Evolutionary conservation across 495 filamentous ascomycete genomes (phyloP).

Genomic region (Talaromyces stipitatus): DNA sequence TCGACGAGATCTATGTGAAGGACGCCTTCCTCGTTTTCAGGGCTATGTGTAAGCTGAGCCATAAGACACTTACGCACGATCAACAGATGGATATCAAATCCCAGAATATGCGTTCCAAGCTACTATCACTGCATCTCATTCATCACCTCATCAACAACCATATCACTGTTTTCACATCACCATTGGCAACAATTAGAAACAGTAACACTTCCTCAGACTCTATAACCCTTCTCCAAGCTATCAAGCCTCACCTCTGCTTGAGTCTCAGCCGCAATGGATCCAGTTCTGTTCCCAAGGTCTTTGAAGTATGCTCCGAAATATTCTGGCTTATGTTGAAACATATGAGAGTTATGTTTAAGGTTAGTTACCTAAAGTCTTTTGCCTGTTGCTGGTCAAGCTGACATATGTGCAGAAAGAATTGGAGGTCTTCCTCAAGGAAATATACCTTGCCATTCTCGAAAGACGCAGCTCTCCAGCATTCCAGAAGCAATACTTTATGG

Average conservation of each 20-base stretch:
- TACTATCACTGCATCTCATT: conserved; percentile 89
- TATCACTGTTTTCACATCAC: conserved; percentile 77
- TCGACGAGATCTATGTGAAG: conserved; percentile 93
- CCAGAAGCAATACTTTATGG: conserved; percentile 89
- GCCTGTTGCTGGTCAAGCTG: not conserved
- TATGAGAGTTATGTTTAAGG: conserved; percentile 91
- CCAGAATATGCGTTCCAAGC: conserved; percentile 93
- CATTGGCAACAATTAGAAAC: conserved; percentile 80
- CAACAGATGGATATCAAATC: conserved; percentile 88
- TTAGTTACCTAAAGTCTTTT: conserved; percentile 20
- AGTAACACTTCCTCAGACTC: conserved; percentile 78
- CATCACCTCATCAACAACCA: conserved; percentile 92
- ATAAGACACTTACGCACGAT: conserved; percentile 79
- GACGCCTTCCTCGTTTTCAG: conserved; percentile 96
- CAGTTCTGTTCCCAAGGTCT: conserved; percentile 82
- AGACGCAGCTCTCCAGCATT: conserved; percentile 75
- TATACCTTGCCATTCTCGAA: conserved; percentile 90
- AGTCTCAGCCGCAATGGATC: conserved; percentile 92
- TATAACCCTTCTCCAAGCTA: conserved; percentile 86
- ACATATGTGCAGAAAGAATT: conserved; percentile 69
- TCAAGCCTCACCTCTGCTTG: conserved; percentile 92
- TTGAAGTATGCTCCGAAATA: conserved; percentile 93
- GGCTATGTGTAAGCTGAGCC: conserved; percentile 95
- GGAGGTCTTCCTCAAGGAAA: conserved; percentile 95
- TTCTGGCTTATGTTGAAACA: conserved; percentile 95